Evolutionary conservation across 768 basidiomycete genomes (phyloP).

Genomic region (Myochromella boudieri): DNA sequence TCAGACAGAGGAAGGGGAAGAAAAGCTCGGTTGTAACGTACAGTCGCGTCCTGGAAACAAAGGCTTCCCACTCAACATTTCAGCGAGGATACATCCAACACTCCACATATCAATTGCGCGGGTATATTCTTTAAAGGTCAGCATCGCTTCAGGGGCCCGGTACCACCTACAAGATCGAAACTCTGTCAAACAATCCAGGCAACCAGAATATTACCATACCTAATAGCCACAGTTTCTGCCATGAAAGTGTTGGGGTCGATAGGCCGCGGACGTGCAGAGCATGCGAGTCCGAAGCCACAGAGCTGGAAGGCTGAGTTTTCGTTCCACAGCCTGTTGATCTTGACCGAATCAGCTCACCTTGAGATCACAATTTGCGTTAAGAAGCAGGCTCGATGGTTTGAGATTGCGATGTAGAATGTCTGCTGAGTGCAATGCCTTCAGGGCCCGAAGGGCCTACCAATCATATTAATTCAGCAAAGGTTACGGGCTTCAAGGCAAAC

Average conservation of each 20-base stretch:
- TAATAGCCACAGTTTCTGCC: conserved; percentile 94
- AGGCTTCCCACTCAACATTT: conserved; percentile 90
- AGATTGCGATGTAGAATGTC: conserved; percentile 95
- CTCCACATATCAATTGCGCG: conserved; percentile 86
- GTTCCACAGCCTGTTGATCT: not conserved
- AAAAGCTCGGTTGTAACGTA: too few species aligned
- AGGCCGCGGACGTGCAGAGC: conserved; percentile 72
- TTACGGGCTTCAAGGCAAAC: conserved; percentile 33
- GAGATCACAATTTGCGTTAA: conserved; percentile 96
- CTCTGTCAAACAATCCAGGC: not conserved
- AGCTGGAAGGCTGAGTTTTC: conserved; percentile 38
- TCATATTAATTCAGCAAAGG: conserved; percentile 2
- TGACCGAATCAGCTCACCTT: conserved; percentile 52
- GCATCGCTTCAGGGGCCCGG: conserved; percentile 96
- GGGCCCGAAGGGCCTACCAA: conserved; percentile 78
- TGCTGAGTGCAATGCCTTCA: conserved; percentile 94
- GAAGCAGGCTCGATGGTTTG: conserved; percentile 91
- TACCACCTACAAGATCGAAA: conserved; percentile 87
- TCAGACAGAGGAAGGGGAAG: not conserved
- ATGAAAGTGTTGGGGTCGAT: conserved; percentile 78
- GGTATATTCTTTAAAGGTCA: conserved; percentile 96
- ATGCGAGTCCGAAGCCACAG: conserved; percentile 87
- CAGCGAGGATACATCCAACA: conserved; percentile 84
- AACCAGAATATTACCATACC: too few species aligned
- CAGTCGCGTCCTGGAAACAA: conserved; percentile 95